Conservation (phyloP, 1,139 yeast genomes). For the Torulaspora globosa region DNA sequence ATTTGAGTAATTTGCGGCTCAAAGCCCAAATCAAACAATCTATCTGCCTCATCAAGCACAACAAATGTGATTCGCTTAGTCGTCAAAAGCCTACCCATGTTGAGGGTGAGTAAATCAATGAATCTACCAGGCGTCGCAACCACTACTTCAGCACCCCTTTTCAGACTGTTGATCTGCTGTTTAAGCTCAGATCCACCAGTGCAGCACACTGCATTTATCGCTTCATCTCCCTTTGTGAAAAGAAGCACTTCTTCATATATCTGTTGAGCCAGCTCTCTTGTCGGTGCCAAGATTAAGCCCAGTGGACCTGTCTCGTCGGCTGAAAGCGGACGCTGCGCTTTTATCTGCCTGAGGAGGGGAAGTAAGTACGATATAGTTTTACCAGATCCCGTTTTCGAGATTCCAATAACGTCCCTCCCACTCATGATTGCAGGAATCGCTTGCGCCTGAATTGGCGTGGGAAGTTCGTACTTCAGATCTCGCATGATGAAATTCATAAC, state of each 20-base stretch:
- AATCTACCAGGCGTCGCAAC: conserved; percentile 96
- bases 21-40: conserved; percentile 96
- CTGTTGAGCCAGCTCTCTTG: conserved; percentile 88
- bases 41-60: conserved; percentile 92
- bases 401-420: conserved; percentile 87
- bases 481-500: conserved; percentile 50
- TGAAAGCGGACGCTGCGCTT: conserved; percentile 58
- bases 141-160: conserved; percentile 73
- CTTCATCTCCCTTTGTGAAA: conserved; percentile 48
- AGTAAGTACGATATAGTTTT: conserved; percentile 84
- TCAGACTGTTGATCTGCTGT: conserved; percentile 73
- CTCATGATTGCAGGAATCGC: conserved; percentile 88
- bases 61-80: conserved; percentile 69
- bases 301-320: conserved; percentile 64
- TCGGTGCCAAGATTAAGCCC: conserved; percentile 81
- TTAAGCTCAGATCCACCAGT: conserved; percentile 93
- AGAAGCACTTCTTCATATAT: conserved; percentile 63
- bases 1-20: conserved; percentile 93
- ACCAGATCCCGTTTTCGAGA: conserved; percentile 96
- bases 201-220: conserved; percentile 65
- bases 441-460: conserved; percentile 89
- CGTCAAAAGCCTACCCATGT: conserved; percentile 72
- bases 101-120: conserved; percentile 82
- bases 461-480: conserved; percentile 26
- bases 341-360: conserved; percentile 79